Evolutionary conservation across 768 basidiomycete species (phyloP).

Genomic region (Leccinellum rugosiceps): DNA sequence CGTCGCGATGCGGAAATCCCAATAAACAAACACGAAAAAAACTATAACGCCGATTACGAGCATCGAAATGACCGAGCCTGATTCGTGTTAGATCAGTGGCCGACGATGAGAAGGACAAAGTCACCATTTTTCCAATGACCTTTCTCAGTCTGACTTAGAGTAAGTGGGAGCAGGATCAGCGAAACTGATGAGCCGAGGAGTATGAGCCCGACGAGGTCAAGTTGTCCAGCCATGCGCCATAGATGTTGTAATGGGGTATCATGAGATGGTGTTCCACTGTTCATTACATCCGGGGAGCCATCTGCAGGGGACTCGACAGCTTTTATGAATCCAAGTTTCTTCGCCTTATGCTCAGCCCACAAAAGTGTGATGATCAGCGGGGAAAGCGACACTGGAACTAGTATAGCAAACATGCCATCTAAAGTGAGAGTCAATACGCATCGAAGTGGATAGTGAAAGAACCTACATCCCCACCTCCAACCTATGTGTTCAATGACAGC

Average conservation of each 20-base stretch:
- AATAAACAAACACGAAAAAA: constrained; percentile 42
- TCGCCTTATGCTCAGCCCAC: constrained; percentile 52
- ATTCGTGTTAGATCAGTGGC: constrained; percentile 2
- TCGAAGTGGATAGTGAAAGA: neutral
- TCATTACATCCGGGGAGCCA: neutral
- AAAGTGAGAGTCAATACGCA: constrained; percentile 4
- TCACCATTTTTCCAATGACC: constrained; percentile 46
- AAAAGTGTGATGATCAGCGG: constrained; percentile 54
- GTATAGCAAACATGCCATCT: constrained; percentile 59
- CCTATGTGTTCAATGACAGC: constrained; percentile 41
- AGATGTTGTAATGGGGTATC: constrained; percentile 5
- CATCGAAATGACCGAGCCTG: constrained; percentile 52
- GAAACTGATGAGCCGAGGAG: constrained; percentile 49
- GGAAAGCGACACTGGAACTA: constrained; percentile 47
- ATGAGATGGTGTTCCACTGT: neutral
- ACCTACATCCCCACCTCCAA: constrained; percentile 72
- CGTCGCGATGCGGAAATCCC: constrained; percentile 49
- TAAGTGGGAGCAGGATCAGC: constrained; percentile 55
- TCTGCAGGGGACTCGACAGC: neutral
- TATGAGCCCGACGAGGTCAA: constrained; percentile 51
- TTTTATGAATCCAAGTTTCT: constrained; percentile 34
- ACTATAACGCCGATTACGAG: constrained; percentile 45
- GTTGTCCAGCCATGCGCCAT: constrained; percentile 29
- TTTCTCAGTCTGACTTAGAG: constrained; percentile 39
- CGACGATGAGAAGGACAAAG: neutral